These are phyloP conservation scores for Agaricus blazei DNA, from an alignment of 768 basidiomycete genomes.

Conservation along the genomic window DNA sequence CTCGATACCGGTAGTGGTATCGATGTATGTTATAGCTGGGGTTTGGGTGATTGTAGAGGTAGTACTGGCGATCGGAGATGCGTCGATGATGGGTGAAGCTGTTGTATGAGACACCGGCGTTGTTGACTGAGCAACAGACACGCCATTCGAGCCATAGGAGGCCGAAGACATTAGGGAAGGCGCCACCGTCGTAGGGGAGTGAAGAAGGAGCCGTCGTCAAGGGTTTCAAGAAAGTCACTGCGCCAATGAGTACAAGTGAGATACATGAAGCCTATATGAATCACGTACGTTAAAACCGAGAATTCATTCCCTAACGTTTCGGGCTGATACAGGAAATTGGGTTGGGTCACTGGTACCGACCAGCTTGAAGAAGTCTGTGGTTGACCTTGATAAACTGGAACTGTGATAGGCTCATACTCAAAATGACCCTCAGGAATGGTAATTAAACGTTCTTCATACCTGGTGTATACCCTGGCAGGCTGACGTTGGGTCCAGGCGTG, in stretches of 20 bases:
- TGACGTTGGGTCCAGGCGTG: conserved; percentile 17
- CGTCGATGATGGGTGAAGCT: conserved; percentile 11
- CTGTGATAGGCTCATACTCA: conserved; percentile 16
- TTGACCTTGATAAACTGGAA: conserved; percentile 31
- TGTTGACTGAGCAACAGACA: conserved; percentile 8
- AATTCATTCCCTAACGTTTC: conserved; percentile 80
- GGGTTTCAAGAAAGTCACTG: conserved; percentile 85
- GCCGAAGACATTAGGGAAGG: conserved; percentile 45
- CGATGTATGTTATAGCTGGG: conserved; percentile 12
- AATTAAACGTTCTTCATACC: conserved; percentile 23
- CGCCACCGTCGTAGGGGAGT: conserved; percentile 49
- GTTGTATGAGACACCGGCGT: background rate
- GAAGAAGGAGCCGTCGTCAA: conserved; percentile 83
- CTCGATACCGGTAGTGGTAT: conserved; percentile 14
- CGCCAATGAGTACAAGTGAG: background rate
- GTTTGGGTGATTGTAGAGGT: conserved; percentile 9
- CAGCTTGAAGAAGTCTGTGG: conserved; percentile 30
- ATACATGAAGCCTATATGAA: conserved; percentile 4
- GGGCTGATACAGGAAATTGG: conserved; percentile 61
- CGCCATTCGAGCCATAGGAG: conserved; percentile 19
- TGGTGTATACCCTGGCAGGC: conserved; percentile 39
- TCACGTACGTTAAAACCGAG: conserved; percentile 66
- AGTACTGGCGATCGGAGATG: conserved; percentile 7
- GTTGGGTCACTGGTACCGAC: conserved; percentile 44
- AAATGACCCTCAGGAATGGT: no score